Evolutionary conservation across 345 rosid genomes (phyloP).

Genomic region (Luvunga scandens): DNA sequence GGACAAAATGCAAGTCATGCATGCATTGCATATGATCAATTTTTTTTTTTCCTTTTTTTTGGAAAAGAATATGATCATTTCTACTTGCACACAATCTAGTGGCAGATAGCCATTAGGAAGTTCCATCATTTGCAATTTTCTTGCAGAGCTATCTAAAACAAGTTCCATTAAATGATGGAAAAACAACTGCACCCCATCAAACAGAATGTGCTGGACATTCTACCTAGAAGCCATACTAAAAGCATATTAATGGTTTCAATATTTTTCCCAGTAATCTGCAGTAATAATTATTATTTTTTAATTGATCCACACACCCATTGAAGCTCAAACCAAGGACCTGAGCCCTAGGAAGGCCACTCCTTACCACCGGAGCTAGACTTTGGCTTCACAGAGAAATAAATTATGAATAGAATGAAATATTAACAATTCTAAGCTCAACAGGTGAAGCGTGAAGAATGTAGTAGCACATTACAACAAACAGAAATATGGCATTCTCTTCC

Average conservation of each 20-base stretch:
- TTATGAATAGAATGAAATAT: neutral
- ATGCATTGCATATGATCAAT: neutral
- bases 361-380: too few relatives aligned
- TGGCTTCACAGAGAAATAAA: neutral
- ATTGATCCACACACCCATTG: too few relatives aligned
- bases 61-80: neutral
- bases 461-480: neutral
- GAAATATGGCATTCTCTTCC: neutral
- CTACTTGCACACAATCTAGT: neutral
- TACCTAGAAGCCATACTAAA: neutral
- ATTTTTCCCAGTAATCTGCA: neutral
- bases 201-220: neutral
- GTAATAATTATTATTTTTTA: too few relatives aligned
- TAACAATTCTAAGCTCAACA: neutral
- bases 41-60: too few relatives aligned
- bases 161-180: neutral
- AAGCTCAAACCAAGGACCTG: too few relatives aligned
- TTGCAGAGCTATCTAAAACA: neutral
- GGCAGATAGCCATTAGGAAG: neutral
- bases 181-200: neutral
- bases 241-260: neutral
- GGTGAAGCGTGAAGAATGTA: neutral
- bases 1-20: neutral
- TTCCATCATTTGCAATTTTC: neutral
- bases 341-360: too few relatives aligned